phyloP scores from a whole-genome alignment of 2,329 filamentous ascomycete genomes.

The Pseudogymnoascus verrucosus region DNA sequence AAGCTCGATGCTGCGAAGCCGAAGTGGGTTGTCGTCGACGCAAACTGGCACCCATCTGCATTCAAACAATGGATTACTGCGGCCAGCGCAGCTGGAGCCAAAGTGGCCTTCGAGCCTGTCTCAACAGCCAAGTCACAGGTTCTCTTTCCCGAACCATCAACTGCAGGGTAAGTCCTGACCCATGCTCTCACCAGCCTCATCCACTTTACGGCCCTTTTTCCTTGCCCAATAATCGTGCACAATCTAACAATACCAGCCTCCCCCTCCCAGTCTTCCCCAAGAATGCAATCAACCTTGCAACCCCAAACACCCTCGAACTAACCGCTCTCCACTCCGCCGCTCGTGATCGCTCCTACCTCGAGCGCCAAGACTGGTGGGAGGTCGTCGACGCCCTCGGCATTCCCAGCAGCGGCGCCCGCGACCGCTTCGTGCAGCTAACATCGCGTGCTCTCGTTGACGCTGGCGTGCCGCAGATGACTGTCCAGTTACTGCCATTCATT shows the following conservation, averaged over 20 bases:
- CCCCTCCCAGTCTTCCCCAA: constrained; percentile 42
- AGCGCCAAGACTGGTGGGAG: constrained; percentile 65
- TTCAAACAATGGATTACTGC: constrained; percentile 61
- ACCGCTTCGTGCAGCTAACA: constrained; percentile 63
- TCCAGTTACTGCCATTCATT: constrained; percentile 83
- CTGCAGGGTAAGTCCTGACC: neutral
- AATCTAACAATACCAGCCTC: neutral
- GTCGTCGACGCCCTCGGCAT: constrained; percentile 75
- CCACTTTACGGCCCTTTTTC: neutral
- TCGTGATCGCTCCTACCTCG: constrained; percentile 45
- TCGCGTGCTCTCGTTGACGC: constrained; percentile 60
- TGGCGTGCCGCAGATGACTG: constrained; percentile 73
- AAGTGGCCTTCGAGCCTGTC: constrained; percentile 80
- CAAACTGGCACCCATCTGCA: constrained; percentile 67
- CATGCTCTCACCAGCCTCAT: neutral
- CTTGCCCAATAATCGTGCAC: neutral
- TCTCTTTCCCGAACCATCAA: constrained; percentile 45
- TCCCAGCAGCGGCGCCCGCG: constrained; percentile 56
- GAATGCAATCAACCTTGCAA: constrained; percentile 62
- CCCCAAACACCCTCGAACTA: constrained; percentile 79
- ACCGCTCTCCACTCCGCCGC: constrained; percentile 69
- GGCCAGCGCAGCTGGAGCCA: constrained; percentile 46
- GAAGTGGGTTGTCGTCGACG: constrained; percentile 78
- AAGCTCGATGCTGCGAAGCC: constrained; percentile 49
- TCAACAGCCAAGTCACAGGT: constrained; percentile 69